These are phyloP conservation scores for Cryptococcus deneoformans DNA, from an alignment of 1,284 basidiomycete genomes.

Conservation along the genomic window DNA sequence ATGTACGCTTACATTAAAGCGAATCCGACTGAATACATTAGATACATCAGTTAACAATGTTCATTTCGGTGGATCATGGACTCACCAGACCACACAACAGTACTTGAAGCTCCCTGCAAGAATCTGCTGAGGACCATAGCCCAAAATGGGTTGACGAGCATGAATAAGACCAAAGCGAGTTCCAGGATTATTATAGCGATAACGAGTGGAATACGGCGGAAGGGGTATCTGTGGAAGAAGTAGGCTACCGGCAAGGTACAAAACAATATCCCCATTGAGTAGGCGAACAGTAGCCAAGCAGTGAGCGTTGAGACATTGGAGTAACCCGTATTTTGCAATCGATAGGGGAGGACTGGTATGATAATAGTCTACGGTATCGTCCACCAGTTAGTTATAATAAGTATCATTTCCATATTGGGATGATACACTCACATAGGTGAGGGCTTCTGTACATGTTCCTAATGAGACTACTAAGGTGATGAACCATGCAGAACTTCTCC, in stretches of 20 bases:
- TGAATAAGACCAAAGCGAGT: conserved; percentile 62
- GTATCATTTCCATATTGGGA: neutral
- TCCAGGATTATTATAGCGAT: conserved; percentile 45
- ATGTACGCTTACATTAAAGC: conserved; percentile 20
- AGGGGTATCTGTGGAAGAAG: conserved; percentile 59
- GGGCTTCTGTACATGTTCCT: conserved; percentile 30
- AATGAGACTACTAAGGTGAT: conserved; percentile 37
- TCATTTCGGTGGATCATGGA: conserved; percentile 40
- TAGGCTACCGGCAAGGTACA: conserved; percentile 57
- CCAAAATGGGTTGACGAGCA: conserved; percentile 68
- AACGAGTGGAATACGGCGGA: conserved; percentile 60
- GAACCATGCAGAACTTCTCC: conserved; percentile 32
- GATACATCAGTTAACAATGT: too few species aligned
- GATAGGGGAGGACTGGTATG: conserved; percentile 67
- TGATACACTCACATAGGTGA: conserved; percentile 36
- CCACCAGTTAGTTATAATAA: too few species aligned
- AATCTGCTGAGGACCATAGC: conserved; percentile 69
- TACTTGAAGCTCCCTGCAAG: conserved; percentile 68
- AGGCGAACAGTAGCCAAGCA: conserved; percentile 41
- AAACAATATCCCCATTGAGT: conserved; percentile 38
- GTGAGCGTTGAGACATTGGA: conserved; percentile 34
- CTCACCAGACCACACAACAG: conserved; percentile 72
- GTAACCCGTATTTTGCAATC: conserved; percentile 31
- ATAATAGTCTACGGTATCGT: conserved; percentile 27
- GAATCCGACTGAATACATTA: conserved; percentile 6